phyloP scores from a whole-genome alignment of 345 rosid species.

The Hypericum androsaemum region DNA sequence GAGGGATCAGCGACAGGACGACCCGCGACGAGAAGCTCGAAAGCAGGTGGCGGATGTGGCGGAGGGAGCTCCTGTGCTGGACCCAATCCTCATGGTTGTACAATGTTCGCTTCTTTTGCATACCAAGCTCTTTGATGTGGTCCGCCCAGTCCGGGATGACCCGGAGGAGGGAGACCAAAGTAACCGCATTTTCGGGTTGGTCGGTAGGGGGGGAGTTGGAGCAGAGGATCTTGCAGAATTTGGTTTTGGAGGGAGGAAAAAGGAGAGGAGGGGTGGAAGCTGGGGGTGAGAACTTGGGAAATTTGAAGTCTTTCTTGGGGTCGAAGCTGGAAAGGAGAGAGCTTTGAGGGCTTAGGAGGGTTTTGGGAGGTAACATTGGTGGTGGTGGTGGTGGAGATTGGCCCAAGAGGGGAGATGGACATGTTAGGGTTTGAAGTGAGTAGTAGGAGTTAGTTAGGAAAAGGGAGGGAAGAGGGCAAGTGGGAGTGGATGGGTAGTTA shows the following conservation, averaged over 20 bases:
- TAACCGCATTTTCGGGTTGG: not conserved
- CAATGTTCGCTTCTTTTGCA: conserved; percentile 58
- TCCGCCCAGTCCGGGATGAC: conserved; percentile 90
- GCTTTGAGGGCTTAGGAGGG: conserved; percentile 13
- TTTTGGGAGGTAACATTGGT: conserved; percentile 37
- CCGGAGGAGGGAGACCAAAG: conserved; percentile 47
- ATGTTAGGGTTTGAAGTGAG: conserved; percentile 24
- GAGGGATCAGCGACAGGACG: conserved; percentile 75
- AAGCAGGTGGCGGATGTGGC: conserved; percentile 71
- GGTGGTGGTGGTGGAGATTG: conserved; percentile 1
- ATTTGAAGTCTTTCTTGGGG: conserved; percentile 22
- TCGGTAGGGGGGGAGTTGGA: conserved; percentile 8
- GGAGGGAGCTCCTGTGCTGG: conserved; percentile 75
- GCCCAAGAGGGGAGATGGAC: not conserved
- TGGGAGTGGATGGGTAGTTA: conserved; percentile 3
- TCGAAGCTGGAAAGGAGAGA: conserved; percentile 28
- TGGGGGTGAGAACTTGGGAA: conserved; percentile 1
- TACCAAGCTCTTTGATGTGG: conserved; percentile 62
- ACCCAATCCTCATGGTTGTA: conserved; percentile 80
- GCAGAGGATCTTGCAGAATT: conserved; percentile 15
- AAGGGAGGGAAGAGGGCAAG: conserved; percentile 16
- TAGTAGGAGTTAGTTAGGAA: too few species aligned
- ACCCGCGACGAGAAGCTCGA: conserved; percentile 73
- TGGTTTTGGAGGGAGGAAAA: conserved; percentile 13
- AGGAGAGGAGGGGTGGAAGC: not conserved